phyloP scores from a whole-genome alignment of 352 stramenopile species.

The Phytophthora hibernalis region DNA sequence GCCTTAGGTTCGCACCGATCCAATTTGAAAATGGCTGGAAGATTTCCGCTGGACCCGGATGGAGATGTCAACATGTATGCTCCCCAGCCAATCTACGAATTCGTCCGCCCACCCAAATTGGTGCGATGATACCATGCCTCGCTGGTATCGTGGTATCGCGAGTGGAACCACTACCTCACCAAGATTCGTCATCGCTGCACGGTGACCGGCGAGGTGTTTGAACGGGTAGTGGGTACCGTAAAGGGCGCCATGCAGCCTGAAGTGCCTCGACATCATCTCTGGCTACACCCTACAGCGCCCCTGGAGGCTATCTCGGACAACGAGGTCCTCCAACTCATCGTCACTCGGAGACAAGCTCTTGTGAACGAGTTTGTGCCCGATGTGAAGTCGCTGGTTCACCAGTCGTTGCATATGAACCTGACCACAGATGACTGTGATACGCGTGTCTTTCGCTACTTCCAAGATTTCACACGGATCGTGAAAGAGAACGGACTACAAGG shows the following conservation, averaged over 20 bases:
- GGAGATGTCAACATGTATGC: background rate
- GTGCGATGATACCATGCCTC: slow-evolving; percentile 18
- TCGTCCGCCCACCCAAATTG: slow-evolving; percentile 2
- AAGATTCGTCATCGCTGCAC: slow-evolving; percentile 25
- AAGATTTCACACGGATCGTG: slow-evolving; percentile 16
- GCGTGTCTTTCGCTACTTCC: slow-evolving; percentile 22
- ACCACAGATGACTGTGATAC: slow-evolving; percentile 17
- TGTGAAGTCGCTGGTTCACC: slow-evolving; percentile 15
- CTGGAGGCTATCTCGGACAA: slow-evolving; percentile 6
- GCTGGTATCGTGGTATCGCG: slow-evolving; percentile 19
- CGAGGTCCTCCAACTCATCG: slow-evolving; percentile 15
- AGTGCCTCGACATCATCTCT: slow-evolving; percentile 15
- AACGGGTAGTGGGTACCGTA: slow-evolving; percentile 14
- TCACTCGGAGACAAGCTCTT: slow-evolving; percentile 2
- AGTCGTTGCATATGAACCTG: slow-evolving; percentile 22
- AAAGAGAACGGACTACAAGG: slow-evolving; percentile 13
- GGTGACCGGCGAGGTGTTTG: slow-evolving; percentile 22
- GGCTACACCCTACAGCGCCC: slow-evolving; percentile 14
- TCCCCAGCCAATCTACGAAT: background rate
- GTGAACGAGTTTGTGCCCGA: slow-evolving; percentile 20
- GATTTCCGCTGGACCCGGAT: background rate
- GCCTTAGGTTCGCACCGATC: background rate
- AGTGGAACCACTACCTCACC: slow-evolving; percentile 20
- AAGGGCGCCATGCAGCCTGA: slow-evolving; percentile 11
- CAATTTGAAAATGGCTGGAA: background rate